A percentile compares a stretch with the other conserved stretches of the same genome.
Conservation (phyloP, 495 filamentous ascomycete species). For the Hypoxylon fuscum region DNA sequence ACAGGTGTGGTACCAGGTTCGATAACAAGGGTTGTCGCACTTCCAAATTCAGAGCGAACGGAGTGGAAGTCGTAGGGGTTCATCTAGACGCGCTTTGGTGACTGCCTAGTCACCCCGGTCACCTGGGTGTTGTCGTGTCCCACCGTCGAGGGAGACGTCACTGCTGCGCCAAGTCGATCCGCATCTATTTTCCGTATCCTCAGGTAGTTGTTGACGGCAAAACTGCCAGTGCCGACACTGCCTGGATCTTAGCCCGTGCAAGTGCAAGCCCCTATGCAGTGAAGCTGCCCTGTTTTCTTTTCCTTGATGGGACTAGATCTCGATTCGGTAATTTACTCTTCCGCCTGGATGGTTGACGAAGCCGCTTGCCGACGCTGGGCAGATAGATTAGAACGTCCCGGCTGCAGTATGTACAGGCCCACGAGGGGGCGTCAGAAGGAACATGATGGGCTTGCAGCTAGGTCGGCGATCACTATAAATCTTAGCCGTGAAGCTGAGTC, state of each 20-base stretch:
- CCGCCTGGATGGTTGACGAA: slow-evolving; percentile 5
- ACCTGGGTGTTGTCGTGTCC: slow-evolving; percentile 2
- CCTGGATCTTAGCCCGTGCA: slow-evolving; percentile 18
- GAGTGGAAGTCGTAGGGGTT: slow-evolving; percentile 8
- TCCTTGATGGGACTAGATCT: slow-evolving; percentile 9
- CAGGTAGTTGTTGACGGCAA: slow-evolving; percentile 8
- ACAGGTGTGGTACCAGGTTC: slow-evolving; percentile 9
- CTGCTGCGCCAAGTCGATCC: slow-evolving; percentile 17
- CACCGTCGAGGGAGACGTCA: slow-evolving; percentile 26
- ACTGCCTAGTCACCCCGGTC: slow-evolving; percentile 20
- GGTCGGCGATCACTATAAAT: slow-evolving; percentile 38
- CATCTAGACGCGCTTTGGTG: slow-evolving; percentile 17
- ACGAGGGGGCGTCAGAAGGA: slow-evolving; percentile 4
- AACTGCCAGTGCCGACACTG: slow-evolving; percentile 8
- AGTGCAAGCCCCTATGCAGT: slow-evolving; percentile 10
- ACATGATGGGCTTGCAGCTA: slow-evolving; percentile 18
- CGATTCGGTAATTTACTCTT: slow-evolving; percentile 19
- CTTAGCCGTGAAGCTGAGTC: slow-evolving; percentile 33
- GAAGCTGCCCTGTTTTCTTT: slow-evolving; percentile 21
- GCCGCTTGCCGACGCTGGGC: slow-evolving; percentile 6
- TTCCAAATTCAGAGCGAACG: slow-evolving; percentile 12
- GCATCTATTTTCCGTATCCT: slow-evolving; percentile 13
- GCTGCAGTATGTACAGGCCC: slow-evolving; percentile 1
- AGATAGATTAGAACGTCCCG: slow-evolving; percentile 3
- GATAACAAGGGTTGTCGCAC: slow-evolving; percentile 8